Evolutionary conservation across 2,329 filamentous ascomycete genomes (phyloP), one percentile per base, ranked within the genome.

Genomic region (Penicillium thymicola): DNA sequence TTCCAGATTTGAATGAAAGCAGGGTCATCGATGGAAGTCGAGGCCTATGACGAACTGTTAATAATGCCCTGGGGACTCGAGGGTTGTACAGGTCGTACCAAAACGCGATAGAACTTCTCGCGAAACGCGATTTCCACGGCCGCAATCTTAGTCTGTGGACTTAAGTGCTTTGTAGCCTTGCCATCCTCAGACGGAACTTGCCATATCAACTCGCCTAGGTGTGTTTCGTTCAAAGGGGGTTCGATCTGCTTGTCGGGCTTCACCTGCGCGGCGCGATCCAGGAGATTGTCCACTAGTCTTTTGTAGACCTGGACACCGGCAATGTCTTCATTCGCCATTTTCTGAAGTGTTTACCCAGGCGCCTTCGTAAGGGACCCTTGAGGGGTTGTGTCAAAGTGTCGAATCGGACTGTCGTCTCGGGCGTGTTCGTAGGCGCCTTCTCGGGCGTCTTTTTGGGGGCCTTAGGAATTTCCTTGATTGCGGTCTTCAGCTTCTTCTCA

Each of bases 1-100:
- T 97, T 94, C 93, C 93, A 99, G 61, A 97, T 85, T 58, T 86
- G 83, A 48, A 91, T 86, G 68, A 97, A 96, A 0, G 84, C 81
- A 41, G 90, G 85, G 27, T 89, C 85, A 37, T 91, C 83, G 65
- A 97, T 96, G 9, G 85, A 79, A 13, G 84, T 91, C 38, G 84
- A 85, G 42, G 89, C 87, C 89, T 93, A 57, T 25, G 36, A 25
- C 14, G 25, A 54, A 46, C 49, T 32, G 49, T 68, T 61, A 67
- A 60, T 51, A 23, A 48, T 36, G 14, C 32, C 23, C 21, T 45
- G 34, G 32, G 36, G 51, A 32, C 45, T 34, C 34, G 40, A 36
- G 42, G 21, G 40, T 25, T 30, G n/a, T 16, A 54, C 10, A 63
- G 27, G 44, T 66, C 88, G 79, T 77, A 94, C 91, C 71, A 96